These are phyloP conservation scores for Sphagnum tenellum DNA, from an alignment of 225 moss, liverwort and hornwort genomes.

Conservation along the genomic window DNA sequence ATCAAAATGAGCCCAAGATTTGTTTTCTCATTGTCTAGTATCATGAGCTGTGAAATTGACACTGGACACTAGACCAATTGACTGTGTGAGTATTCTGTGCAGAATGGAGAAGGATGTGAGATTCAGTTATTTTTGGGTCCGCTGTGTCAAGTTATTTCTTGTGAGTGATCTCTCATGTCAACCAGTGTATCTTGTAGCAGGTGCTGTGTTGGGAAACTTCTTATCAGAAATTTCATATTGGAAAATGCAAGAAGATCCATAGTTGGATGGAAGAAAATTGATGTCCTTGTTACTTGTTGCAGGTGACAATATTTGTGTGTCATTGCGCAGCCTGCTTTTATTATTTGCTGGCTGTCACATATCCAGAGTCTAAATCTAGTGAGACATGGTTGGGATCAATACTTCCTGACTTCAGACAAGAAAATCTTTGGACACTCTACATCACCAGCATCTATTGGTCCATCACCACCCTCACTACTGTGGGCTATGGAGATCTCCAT, in stretches of 20 bases:
- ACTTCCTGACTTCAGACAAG: slow-evolving; percentile 45
- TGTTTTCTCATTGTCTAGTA: not conserved
- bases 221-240: not conserved
- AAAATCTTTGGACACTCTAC: slow-evolving; percentile 42
- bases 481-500: slow-evolving; percentile 89
- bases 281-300: slow-evolving; percentile 7
- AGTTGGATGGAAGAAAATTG: not conserved
- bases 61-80: not conserved
- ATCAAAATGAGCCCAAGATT: not conserved
- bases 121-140: slow-evolving; percentile 80
- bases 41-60: no score
- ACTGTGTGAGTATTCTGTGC: slow-evolving; percentile 5
- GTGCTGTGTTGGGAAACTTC: not conserved
- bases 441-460: slow-evolving; percentile 88
- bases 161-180: slow-evolving; percentile 15
- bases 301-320: slow-evolving; percentile 72
- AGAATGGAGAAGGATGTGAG: slow-evolving; percentile 92
- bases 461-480: slow-evolving; percentile 85
- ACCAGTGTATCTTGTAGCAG: not conserved
- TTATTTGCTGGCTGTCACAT: slow-evolving; percentile 63
- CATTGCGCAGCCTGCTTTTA: slow-evolving; percentile 82
- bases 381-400: slow-evolving; percentile 66
- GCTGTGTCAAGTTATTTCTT: slow-evolving; percentile 56
- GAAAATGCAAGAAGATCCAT: not conserved
- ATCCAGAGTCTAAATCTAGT: slow-evolving; percentile 33